phyloP scores from a whole-genome alignment of 2,329 filamentous ascomycete genomes.

The Botryotinia calthae region DNA sequence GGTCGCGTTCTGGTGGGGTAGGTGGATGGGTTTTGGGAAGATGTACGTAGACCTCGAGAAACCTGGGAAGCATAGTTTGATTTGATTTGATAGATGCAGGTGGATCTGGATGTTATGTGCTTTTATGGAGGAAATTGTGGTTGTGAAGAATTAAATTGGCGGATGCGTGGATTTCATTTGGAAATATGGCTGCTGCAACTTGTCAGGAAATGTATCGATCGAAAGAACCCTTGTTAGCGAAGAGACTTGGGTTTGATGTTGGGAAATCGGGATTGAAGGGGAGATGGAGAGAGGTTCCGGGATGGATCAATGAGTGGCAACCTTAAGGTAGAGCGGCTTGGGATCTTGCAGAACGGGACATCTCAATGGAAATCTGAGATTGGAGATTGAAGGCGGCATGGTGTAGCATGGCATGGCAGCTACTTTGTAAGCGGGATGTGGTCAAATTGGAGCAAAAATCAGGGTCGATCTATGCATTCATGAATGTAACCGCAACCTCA shows the following conservation, averaged over 20 bases:
- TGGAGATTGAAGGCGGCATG: background rate
- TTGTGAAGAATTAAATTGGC: background rate
- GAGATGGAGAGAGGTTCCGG: background rate
- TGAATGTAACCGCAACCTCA: background rate
- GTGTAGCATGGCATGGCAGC: too few species aligned
- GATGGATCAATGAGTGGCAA: background rate
- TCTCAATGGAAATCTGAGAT: background rate
- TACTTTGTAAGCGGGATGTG: too few species aligned
- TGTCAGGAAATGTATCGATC: background rate
- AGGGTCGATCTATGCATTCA: too few species aligned
- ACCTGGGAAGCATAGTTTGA: background rate
- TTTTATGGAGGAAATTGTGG: background rate
- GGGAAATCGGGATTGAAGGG: background rate
- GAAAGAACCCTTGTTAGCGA: background rate
- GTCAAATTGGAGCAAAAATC: too few species aligned
- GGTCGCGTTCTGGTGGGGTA: conserved; percentile 5
- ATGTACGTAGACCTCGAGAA: background rate
- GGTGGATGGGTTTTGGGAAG: background rate
- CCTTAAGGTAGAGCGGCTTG: background rate
- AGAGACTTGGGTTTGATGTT: background rate
- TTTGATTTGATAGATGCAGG: background rate
- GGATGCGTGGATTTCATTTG: background rate
- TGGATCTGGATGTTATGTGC: background rate
- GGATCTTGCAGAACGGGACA: background rate
- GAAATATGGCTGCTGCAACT: too few species aligned